Evolutionary conservation across 139 green algal species (phyloP), one percentile per base, ranked within the genome.

Genomic region (Chlorokybus atmophyticus): DNA sequence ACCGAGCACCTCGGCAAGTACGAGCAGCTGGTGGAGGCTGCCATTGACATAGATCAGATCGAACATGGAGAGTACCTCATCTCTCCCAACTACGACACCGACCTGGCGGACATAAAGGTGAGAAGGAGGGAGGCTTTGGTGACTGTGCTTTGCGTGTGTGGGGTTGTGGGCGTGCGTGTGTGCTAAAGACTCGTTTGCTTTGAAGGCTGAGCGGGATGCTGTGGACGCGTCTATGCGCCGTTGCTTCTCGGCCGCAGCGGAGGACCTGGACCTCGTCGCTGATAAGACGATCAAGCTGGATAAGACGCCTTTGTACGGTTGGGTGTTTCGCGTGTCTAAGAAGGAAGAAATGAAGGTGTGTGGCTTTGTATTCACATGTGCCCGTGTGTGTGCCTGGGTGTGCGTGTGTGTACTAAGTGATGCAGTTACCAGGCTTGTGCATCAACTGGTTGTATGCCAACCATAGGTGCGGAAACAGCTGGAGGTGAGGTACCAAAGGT

Each of bases 11-110:
- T 98, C 52, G 60, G 56, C 38, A 90, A 90, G 63, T 98, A 95
- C 80, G 91, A 98, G 77, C 75, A 85, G 55, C 82, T 98, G 58
- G 61, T 93, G 32, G 89, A 97, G 69, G 83, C 86, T 0, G 83
- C 84, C 1, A 50, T 98, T 1, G 91, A 98, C 68, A 70, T 94
- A 44, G 84, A 93, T 5, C 66, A 71, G 3, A 75, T 96, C 2
- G 84, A 96, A 8, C 30, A 58, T 24, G 42, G 56, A 29, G 88
- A 98, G 75, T 97, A 94, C 70, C 68, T 94, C 28, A 88, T 97
- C 48, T 60, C 54, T 8, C 52, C 88, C 4, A 63, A 59, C 10
- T 96, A 95, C 54, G 83, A 93, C 62, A 29, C 67, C 5, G 55
- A 60, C 4, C 70, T 93, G 41, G 32, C 71, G 60, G 60, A 76